Conservation (phyloP, 305 asterid genomes). For the Solanum hybrid region DNA sequence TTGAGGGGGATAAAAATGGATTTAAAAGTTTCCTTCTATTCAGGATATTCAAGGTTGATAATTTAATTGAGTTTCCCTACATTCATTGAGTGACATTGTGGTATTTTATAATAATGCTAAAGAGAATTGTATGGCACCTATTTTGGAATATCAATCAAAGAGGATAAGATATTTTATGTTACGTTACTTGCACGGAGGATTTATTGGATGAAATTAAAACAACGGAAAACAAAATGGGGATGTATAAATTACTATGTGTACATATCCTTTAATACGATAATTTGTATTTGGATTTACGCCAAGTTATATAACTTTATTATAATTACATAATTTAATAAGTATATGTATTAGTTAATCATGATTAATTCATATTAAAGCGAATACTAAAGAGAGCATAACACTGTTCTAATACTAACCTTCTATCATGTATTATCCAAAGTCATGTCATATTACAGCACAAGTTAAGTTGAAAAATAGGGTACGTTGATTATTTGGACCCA, state of each 20-base stretch:
- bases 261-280: neutral
- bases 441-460: neutral
- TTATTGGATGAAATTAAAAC: neutral
- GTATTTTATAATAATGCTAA: neutral
- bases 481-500: neutral
- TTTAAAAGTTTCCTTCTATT: neutral
- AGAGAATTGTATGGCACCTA: neutral
- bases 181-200: neutral
- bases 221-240: neutral
- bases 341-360: neutral
- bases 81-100: neutral
- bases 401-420: neutral
- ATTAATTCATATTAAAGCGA: too few relatives aligned
- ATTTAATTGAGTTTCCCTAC: neutral
- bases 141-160: neutral
- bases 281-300: too few relatives aligned
- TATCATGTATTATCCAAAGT: neutral
- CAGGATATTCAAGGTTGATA: neutral
- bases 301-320: too few relatives aligned
- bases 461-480: neutral
- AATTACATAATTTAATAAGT: too few relatives aligned
- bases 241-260: neutral
- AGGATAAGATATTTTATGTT: neutral
- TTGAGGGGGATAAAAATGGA: neutral
- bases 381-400: too few relatives aligned